phyloP scores from a whole-genome alignment of 2,329 filamentous ascomycete species.

The Chrysoporthe deuterocubensis region DNA sequence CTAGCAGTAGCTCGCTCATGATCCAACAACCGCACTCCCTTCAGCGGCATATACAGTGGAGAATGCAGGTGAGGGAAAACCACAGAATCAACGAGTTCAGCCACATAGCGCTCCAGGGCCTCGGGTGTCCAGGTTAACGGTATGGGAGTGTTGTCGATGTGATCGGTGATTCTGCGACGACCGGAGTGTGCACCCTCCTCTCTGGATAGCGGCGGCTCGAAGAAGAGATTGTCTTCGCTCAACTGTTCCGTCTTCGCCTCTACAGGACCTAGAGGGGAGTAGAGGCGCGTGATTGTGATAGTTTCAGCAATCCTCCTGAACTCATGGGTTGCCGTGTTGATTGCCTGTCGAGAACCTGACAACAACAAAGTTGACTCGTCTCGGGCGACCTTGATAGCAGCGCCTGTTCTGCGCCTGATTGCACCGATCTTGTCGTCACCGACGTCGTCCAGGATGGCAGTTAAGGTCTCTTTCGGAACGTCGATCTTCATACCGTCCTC shows the following conservation, averaged over 20 bases:
- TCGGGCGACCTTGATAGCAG: slow-evolving; percentile 33
- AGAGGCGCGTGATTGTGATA: slow-evolving; percentile 29
- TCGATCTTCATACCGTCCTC: slow-evolving; percentile 35
- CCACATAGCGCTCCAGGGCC: slow-evolving; percentile 48
- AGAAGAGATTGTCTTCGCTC: slow-evolving; percentile 4
- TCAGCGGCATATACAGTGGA: slow-evolving; percentile 1
- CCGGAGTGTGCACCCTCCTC: slow-evolving; percentile 20
- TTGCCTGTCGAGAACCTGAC: slow-evolving; percentile 31
- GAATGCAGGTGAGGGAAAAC: slow-evolving; percentile 15
- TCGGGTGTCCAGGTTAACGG: slow-evolving; percentile 25
- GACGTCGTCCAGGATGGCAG: slow-evolving; percentile 22
- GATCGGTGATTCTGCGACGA: not conserved
- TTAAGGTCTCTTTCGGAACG: slow-evolving; percentile 31
- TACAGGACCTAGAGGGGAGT: slow-evolving; percentile 6
- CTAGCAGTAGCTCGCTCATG: slow-evolving; percentile 45
- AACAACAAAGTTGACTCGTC: slow-evolving; percentile 33
- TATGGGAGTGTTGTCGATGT: slow-evolving; percentile 17
- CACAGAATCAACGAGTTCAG: slow-evolving; percentile 43
- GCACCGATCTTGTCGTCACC: slow-evolving; percentile 34
- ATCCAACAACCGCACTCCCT: slow-evolving; percentile 31
- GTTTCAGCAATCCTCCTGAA: slow-evolving; percentile 29
- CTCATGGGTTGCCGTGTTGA: slow-evolving; percentile 33
- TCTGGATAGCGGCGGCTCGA: slow-evolving; percentile 19
- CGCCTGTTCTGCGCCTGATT: slow-evolving; percentile 35
- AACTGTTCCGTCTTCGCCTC: slow-evolving; percentile 12